These are phyloP conservation scores for Cercospora zeae-maydis DNA, from an alignment of 2,329 filamentous ascomycete species.

Conservation along the genomic window DNA sequence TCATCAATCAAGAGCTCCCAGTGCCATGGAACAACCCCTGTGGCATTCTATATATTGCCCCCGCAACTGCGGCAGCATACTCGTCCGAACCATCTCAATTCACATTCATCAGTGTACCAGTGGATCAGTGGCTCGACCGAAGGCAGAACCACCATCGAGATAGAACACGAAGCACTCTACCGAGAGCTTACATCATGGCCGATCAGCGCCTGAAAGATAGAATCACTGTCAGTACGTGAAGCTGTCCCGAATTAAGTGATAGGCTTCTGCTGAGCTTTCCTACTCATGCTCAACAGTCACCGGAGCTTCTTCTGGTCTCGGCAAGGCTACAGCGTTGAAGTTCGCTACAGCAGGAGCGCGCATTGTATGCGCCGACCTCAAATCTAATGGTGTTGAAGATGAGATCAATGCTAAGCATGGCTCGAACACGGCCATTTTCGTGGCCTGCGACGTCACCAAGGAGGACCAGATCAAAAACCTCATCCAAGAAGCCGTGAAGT, in stretches of 20 bases:
- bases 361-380: constrained; percentile 29
- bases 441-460: constrained; percentile 28
- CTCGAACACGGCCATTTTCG: constrained; percentile 23
- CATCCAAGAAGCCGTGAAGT: constrained; percentile 25
- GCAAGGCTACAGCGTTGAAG: constrained; percentile 28
- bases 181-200: neutral
- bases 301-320: constrained; percentile 30
- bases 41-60: neutral
- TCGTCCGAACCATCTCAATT: neutral
- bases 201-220: constrained; percentile 25
- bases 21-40: neutral
- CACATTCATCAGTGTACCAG: neutral
- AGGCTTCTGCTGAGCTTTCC: neutral
- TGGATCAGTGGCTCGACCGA: neutral
- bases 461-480: constrained; percentile 26
- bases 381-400: constrained; percentile 21
- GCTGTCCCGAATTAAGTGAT: neutral
- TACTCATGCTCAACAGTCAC: constrained; percentile 19
- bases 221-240: constrained; percentile 26
- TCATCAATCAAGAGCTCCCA: neutral
- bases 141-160: neutral
- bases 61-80: neutral
- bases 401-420: constrained; percentile 26
- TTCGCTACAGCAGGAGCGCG: constrained; percentile 30
- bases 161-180: neutral